These are phyloP conservation scores for Xylaria curta DNA, from an alignment of 495 filamentous ascomycete genomes.

Conservation along the genomic window DNA sequence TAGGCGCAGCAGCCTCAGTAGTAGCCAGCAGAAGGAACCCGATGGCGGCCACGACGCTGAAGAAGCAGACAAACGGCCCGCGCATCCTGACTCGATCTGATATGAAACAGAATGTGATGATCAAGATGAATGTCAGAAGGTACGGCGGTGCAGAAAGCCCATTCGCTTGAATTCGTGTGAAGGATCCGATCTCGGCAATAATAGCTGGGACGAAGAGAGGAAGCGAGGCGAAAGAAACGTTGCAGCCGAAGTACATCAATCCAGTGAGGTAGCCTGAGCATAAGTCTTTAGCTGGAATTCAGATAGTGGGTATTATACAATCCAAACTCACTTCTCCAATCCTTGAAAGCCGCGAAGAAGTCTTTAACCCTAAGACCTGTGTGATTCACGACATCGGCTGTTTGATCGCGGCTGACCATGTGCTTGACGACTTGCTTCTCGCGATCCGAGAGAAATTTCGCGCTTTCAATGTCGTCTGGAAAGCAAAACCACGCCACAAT, in stretches of 20 bases:
- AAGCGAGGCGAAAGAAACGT: slow-evolving; percentile 65
- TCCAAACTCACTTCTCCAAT: slow-evolving; percentile 33
- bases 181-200: slow-evolving; percentile 55
- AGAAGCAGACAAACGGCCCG: slow-evolving; percentile 58
- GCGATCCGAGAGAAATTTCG: slow-evolving; percentile 39
- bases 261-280: slow-evolving; percentile 33
- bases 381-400: slow-evolving; percentile 33
- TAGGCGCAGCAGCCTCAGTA: slow-evolving; percentile 31
- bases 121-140: slow-evolving; percentile 59
- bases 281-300: neutral
- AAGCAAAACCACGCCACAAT: slow-evolving; percentile 71
- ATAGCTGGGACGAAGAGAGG: slow-evolving; percentile 67
- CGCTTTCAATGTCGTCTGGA: slow-evolving; percentile 46
- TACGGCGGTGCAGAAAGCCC: slow-evolving; percentile 65
- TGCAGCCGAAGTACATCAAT: slow-evolving; percentile 64
- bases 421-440: slow-evolving; percentile 35
- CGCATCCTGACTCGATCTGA: slow-evolving; percentile 57
- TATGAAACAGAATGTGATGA: slow-evolving; percentile 56
- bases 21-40: slow-evolving; percentile 43
- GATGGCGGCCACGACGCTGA: slow-evolving; percentile 47
- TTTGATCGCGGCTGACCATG: slow-evolving; percentile 33
- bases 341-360: slow-evolving; percentile 30
- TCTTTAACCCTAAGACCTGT: slow-evolving; percentile 35
- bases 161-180: slow-evolving; percentile 45
- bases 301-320: neutral